Evolutionary conservation across 140 eudicot species (phyloP), one percentile per base, ranked within the genome.

Genomic region (Flaveria floridana): DNA sequence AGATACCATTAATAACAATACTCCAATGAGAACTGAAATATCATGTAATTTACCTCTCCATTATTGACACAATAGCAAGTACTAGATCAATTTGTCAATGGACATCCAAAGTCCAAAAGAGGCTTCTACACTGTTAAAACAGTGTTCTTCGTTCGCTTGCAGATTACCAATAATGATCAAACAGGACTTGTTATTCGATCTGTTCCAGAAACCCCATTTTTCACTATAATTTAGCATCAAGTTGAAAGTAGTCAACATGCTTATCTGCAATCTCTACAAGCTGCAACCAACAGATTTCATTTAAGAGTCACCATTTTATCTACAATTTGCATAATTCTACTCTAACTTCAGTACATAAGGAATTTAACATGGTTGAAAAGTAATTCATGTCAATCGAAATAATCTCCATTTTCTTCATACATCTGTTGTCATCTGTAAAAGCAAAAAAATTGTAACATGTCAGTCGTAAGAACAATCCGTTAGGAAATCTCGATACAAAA

Each of bases 221-320:
- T 84, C 89, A 83, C 82, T 77, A 72, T 80, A 82, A 72, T 87
- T 83, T 62, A 67, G 88, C 82, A 70, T 76, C 80, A 79, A 85
- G 63, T 65, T 64, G 79, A 81, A 78, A 68, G 76, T 76, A 81
- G 82, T 84, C 91, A 89, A 88, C 98, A 92, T 92, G 88, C 96
- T 89, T 83, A 78, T 79, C 34, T 73, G 95, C 96, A 92, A 92
- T 95, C 89, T 83, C 90, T 84, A 92, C 69, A 82, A 89, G 98
- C 98, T 87, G 98, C 98, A n/a, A n/a, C n/a, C n/a, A n/a, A n/a
- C n/a, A n/a, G n/a, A n/a, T n/a, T n/a, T n/a, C n/a, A n/a, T n/a
- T n/a, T n/a, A n/a, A n/a, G n/a, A n/a, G n/a, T n/a, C n/a, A n/a
- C n/a, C n/a, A n/a, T n/a, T n/a, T n/a, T n/a, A n/a, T n/a, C n/a